These are phyloP conservation scores for Talaromyces pinophilus DNA, from an alignment of 2,329 filamentous ascomycete species.

Conservation along the genomic window DNA sequence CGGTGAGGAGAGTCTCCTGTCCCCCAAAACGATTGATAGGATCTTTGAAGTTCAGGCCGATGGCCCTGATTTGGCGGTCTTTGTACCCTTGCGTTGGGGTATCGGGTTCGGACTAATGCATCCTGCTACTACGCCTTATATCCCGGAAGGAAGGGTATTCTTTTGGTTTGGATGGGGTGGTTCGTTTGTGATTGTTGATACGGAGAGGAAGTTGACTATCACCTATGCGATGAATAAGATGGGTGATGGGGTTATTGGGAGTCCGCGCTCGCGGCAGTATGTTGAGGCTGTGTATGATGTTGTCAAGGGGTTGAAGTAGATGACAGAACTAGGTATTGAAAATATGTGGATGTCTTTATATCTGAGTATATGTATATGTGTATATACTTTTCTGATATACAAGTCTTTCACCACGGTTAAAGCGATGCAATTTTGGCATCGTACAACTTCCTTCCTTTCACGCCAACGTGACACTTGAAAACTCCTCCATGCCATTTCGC, in stretches of 20 bases:
- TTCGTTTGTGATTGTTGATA: constrained; percentile 48
- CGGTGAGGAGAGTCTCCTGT: constrained; percentile 42
- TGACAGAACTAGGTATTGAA: not conserved
- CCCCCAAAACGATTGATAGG: constrained; percentile 45
- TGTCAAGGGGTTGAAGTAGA: constrained; percentile 11
- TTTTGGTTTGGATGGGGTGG: constrained; percentile 54
- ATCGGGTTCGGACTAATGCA: constrained; percentile 45
- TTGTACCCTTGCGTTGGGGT: constrained; percentile 42
- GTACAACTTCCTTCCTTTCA: constrained; percentile 20
- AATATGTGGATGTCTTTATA: not conserved
- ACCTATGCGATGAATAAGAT: constrained; percentile 53
- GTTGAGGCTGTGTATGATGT: constrained; percentile 36
- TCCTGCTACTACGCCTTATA: constrained; percentile 29
- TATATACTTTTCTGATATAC: not conserved
- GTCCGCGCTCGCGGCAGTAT: constrained; percentile 33
- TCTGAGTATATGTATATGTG: not conserved
- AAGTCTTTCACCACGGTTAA: not conserved
- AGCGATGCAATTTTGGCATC: constrained; percentile 14
- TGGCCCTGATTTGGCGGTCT: constrained; percentile 46
- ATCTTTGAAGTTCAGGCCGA: constrained; percentile 50
- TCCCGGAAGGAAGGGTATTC: constrained; percentile 37
- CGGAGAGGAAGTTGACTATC: constrained; percentile 46
- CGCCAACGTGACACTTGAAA: constrained; percentile 23
- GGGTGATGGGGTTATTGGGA: constrained; percentile 35
- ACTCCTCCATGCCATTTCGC: constrained; percentile 21